phyloP scores from a whole-genome alignment of 1,139 yeast genomes.

The Kodamaea sp. region DNA sequence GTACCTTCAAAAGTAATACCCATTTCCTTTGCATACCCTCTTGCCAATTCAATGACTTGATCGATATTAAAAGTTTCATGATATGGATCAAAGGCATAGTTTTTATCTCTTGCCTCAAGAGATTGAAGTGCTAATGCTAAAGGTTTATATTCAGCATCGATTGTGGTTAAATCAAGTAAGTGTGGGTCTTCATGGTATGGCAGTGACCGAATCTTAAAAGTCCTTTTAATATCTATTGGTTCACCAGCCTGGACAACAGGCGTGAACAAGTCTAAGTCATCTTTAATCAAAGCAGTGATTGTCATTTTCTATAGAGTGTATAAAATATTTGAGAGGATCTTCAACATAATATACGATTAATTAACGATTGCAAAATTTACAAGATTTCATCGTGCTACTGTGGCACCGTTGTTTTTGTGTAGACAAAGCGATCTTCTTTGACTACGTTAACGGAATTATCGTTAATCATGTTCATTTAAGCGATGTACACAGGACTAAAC shows the following conservation, averaged over 20 bases:
- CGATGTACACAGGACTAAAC: too few relatives aligned
- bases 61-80: conserved; percentile 23
- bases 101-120: conserved; percentile 13
- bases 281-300: conserved; percentile 13
- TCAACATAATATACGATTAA: not conserved
- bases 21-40: conserved; percentile 14
- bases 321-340: not conserved
- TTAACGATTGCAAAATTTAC: too few relatives aligned
- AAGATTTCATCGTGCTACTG: too few relatives aligned
- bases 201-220: conserved; percentile 20
- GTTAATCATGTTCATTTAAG: too few relatives aligned
- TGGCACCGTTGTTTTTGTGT: too few relatives aligned
- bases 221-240: conserved; percentile 9
- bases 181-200: conserved; percentile 27
- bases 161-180: conserved; percentile 18
- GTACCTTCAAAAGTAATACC: conserved; percentile 15
- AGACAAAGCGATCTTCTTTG: too few relatives aligned
- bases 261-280: conserved; percentile 11
- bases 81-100: conserved; percentile 23
- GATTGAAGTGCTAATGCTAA: conserved; percentile 27
- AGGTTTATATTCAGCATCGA: conserved; percentile 18
- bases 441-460: too few relatives aligned
- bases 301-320: conserved; percentile 1
- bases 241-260: conserved; percentile 12
- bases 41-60: conserved; percentile 15